Conservation (phyloP, 2,329 filamentous ascomycete species). For the Tolypocladium guangdongense region DNA sequence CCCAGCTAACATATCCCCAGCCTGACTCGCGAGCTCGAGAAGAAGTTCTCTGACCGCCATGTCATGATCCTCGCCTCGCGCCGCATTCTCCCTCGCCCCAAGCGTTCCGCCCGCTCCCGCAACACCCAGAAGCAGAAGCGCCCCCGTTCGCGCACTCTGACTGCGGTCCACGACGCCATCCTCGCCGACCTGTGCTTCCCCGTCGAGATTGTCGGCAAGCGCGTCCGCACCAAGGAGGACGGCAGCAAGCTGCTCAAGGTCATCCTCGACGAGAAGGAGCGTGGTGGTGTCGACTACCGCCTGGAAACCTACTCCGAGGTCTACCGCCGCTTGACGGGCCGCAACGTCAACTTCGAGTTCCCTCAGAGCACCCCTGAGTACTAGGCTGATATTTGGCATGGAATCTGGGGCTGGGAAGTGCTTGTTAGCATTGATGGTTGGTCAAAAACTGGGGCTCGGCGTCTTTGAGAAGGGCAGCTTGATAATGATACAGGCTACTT, state of each 20-base stretch:
- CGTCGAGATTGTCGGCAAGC: constrained; percentile 99
- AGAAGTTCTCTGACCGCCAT: constrained; percentile 99
- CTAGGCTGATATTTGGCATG: constrained; percentile 40
- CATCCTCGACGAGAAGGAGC: constrained; percentile 99
- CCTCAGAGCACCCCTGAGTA: constrained; percentile 76
- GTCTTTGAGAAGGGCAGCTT: constrained; percentile 39
- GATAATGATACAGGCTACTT: constrained; percentile 34
- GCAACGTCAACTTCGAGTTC: constrained; percentile 97
- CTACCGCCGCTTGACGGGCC: constrained; percentile 95
- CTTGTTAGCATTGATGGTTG: constrained; percentile 24
- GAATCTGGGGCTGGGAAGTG: constrained; percentile 16
- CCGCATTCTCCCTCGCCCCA: constrained; percentile 96
- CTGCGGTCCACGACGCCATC: constrained; percentile 97
- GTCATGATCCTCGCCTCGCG: constrained; percentile 97
- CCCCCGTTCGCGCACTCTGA: constrained; percentile 93
- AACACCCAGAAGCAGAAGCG: constrained; percentile 98
- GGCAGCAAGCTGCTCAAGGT: constrained; percentile 98
- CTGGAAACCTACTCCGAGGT: constrained; percentile 99
- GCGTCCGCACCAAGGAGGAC: constrained; percentile 96
- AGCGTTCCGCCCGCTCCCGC: constrained; percentile 94
- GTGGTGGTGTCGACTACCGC: constrained; percentile 96
- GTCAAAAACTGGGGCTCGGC: constrained; percentile 34
- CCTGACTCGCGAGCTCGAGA: constrained; percentile 99
- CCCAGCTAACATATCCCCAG: constrained; percentile 38
- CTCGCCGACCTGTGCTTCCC: constrained; percentile 97